Conservation (phyloP, 305 asterid genomes). For the Galium porrigens region DNA sequence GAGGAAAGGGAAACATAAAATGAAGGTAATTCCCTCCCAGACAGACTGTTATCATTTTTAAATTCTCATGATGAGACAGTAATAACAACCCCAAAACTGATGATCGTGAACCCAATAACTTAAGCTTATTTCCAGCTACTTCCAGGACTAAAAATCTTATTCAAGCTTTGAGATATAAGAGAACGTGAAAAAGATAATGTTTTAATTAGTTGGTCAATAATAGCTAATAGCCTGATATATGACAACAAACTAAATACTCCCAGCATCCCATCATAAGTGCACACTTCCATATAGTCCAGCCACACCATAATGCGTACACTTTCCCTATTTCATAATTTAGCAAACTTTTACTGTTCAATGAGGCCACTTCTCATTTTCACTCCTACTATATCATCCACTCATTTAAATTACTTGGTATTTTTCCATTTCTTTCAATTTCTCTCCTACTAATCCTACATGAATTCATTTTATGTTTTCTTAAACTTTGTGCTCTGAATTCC, state of each 20-base stretch:
- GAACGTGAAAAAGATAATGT: not conserved
- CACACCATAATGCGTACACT: not conserved
- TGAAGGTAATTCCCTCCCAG: not conserved
- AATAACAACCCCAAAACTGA: not conserved
- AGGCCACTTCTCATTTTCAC: no score
- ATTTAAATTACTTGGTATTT: not conserved
- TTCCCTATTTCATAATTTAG: not conserved
- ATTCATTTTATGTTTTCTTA: no score
- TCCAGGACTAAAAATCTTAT: not conserved
- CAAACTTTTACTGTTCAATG: no score
- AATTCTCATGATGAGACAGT: not conserved
- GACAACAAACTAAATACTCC: not conserved
- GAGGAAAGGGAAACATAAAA: not conserved
- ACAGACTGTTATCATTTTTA: not conserved
- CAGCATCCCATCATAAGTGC: not conserved
- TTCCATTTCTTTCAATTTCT: not conserved
- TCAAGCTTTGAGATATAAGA: not conserved
- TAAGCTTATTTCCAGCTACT: not conserved
- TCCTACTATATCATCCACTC: no score
- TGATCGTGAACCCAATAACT: not conserved
- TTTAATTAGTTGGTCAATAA: not conserved
- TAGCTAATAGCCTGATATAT: not conserved
- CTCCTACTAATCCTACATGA: no score
- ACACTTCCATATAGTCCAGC: not conserved
- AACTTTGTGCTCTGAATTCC: not conserved